phyloP scores from a whole-genome alignment of 1,284 basidiomycete species.

The Mycosarcoma mackinlayi region DNA sequence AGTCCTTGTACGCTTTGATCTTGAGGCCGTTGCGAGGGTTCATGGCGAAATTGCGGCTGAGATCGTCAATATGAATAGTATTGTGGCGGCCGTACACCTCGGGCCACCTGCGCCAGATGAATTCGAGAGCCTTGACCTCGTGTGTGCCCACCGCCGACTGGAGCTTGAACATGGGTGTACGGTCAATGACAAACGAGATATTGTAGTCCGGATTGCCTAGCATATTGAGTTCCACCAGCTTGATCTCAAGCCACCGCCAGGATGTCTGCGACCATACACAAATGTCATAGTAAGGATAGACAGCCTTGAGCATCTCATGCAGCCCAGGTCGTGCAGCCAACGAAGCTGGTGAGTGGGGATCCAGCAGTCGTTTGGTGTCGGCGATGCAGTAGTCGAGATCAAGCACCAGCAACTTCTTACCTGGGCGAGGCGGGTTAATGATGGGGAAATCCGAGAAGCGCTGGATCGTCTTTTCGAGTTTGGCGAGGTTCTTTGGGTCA shows the following conservation, averaged over 20 bases:
- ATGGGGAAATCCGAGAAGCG: conserved; percentile 57
- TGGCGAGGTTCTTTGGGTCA: conserved; percentile 42
- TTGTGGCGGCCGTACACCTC: conserved; percentile 71
- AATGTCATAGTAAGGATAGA: conserved; percentile 66
- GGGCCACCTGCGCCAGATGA: conserved; percentile 61
- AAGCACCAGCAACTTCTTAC: conserved; percentile 78
- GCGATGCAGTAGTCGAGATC: conserved; percentile 80
- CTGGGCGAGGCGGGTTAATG: conserved; percentile 51
- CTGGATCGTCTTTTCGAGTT: conserved; percentile 49
- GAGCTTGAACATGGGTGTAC: conserved; percentile 88
- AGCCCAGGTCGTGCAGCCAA: conserved; percentile 81
- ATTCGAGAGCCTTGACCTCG: conserved; percentile 70
- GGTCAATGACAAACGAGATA: conserved; percentile 74
- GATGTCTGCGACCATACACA: conserved; percentile 73
- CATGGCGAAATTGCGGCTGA: conserved; percentile 81
- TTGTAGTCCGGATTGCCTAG: conserved; percentile 69
- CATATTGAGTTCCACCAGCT: conserved; percentile 87
- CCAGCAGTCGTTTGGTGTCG: conserved; percentile 70
- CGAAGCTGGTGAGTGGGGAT: conserved; percentile 82
- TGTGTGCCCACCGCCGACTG: conserved; percentile 79
- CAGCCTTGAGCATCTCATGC: conserved; percentile 76
- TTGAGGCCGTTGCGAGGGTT: conserved; percentile 86
- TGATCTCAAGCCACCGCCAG: conserved; percentile 91
- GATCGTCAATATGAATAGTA: conserved; percentile 87
- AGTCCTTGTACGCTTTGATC: conserved; percentile 73